Conservation (phyloP, 1,284 basidiomycete species). For the Melampsora larici-populina region DNA sequence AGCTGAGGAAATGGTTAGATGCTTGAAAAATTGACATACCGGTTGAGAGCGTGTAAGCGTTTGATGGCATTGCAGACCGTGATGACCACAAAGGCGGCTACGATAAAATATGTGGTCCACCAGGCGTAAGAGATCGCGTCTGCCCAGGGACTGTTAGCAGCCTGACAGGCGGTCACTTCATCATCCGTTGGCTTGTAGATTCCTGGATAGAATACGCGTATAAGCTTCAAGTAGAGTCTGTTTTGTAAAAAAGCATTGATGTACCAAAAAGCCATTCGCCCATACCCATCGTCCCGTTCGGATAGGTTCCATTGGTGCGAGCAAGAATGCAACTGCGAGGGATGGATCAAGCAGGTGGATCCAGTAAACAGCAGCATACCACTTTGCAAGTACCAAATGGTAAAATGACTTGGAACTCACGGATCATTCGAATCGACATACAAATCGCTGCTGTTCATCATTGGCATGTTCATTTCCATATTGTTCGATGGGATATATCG, state of each 20-base stretch:
- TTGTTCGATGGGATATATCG: too few species aligned
- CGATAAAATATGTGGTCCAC: conserved; percentile 41
- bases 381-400: neutral
- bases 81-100: conserved; percentile 13
- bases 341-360: neutral
- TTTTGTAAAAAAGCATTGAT: too few species aligned
- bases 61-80: conserved; percentile 35
- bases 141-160: conserved; percentile 28
- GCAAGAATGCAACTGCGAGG: conserved; percentile 34
- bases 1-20: neutral
- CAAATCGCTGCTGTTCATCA: too few species aligned
- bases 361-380: neutral
- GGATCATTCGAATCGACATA: conserved; percentile 39
- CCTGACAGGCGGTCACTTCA: conserved; percentile 27
- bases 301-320: conserved; percentile 38
- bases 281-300: conserved; percentile 34
- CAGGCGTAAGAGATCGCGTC: conserved; percentile 24
- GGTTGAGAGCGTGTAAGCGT: conserved; percentile 30
- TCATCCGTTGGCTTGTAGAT: neutral
- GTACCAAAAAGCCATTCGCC: conserved; percentile 32
- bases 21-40: conserved; percentile 21
- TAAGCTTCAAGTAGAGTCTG: too few species aligned
- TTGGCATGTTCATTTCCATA: too few species aligned
- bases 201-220: too few species aligned
- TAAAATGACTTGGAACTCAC: conserved; percentile 5